Conservation (phyloP, 2,329 filamentous ascomycete genomes). For the Teratosphaeriaceae sp. region DNA sequence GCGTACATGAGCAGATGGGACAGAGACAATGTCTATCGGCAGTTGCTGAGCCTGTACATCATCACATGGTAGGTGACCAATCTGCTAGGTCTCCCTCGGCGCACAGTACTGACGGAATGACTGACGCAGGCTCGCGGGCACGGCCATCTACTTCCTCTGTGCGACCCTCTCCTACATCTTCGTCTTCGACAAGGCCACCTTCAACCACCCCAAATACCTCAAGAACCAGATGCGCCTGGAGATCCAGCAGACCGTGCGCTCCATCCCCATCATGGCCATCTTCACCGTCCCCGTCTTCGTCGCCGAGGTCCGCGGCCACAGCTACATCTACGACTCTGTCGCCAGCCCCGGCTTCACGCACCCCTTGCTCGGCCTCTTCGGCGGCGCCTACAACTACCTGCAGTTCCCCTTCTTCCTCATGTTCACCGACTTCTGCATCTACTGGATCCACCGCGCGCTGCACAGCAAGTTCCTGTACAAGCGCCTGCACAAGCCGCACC, state of each 20-base stretch:
- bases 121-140: constrained; percentile 67
- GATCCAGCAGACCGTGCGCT: constrained; percentile 68
- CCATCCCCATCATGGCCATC: constrained; percentile 77
- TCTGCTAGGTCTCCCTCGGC: neutral
- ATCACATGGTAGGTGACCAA: constrained; percentile 82
- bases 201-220: constrained; percentile 87
- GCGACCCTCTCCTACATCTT: constrained; percentile 78
- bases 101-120: neutral
- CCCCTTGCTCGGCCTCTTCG: constrained; percentile 22
- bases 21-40: constrained; percentile 70
- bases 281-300: constrained; percentile 78
- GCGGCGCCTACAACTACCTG: constrained; percentile 58
- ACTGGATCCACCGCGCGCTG: constrained; percentile 82
- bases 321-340: constrained; percentile 74
- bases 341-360: constrained; percentile 23
- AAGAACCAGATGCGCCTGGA: constrained; percentile 87
- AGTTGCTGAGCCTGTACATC: constrained; percentile 67
- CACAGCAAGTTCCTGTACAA: constrained; percentile 81
- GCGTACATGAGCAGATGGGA: constrained; percentile 74
- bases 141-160: constrained; percentile 77
- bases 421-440: constrained; percentile 87
- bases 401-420: constrained; percentile 84
- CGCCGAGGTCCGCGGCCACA: constrained; percentile 74
- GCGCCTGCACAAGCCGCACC: constrained; percentile 88
- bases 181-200: constrained; percentile 84